phyloP scores from a whole-genome alignment of 1,139 yeast species.

The Yamadazyma pseudoaaseri region DNA sequence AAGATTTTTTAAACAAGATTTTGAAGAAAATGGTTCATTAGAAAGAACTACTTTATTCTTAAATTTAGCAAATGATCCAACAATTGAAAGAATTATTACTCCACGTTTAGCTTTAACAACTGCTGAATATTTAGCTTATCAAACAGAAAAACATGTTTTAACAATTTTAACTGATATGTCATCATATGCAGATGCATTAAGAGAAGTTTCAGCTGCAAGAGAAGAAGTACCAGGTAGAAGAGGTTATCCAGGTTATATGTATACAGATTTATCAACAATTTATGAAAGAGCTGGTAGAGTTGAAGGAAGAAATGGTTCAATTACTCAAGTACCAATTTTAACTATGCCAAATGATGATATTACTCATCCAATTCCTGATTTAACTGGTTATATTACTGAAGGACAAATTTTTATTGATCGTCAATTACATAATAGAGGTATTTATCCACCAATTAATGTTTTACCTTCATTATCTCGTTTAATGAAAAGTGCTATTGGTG shows the following conservation, averaged over 20 bases:
- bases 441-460: conserved; percentile 98
- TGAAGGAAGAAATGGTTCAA: conserved; percentile 99
- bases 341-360: conserved; percentile 99
- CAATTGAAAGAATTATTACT: conserved; percentile 98
- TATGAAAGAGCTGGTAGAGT: conserved; percentile 99
- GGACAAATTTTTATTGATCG: conserved; percentile 98
- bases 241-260: conserved; percentile 99
- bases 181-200: conserved; percentile 97
- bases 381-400: conserved; percentile 98
- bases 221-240: conserved; percentile 99
- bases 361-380: conserved; percentile 99
- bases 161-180: conserved; percentile 99
- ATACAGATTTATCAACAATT: conserved; percentile 97
- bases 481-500: conserved; percentile 99
- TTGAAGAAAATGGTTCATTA: conserved; percentile 97
- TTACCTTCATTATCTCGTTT: conserved; percentile 95
- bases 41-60: conserved; percentile 96
- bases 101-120: conserved; percentile 99
- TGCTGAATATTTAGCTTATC: conserved; percentile 97
- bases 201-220: conserved; percentile 99
- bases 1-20: conserved; percentile 85
- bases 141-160: conserved; percentile 98
- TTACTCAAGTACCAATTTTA: conserved; percentile 96
- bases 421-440: conserved; percentile 92
- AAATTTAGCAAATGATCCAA: conserved; percentile 98